These are phyloP conservation scores for Cryptosporidium felis DNA, from an alignment of 169 alveolate species.

Conservation along the genomic window DNA sequence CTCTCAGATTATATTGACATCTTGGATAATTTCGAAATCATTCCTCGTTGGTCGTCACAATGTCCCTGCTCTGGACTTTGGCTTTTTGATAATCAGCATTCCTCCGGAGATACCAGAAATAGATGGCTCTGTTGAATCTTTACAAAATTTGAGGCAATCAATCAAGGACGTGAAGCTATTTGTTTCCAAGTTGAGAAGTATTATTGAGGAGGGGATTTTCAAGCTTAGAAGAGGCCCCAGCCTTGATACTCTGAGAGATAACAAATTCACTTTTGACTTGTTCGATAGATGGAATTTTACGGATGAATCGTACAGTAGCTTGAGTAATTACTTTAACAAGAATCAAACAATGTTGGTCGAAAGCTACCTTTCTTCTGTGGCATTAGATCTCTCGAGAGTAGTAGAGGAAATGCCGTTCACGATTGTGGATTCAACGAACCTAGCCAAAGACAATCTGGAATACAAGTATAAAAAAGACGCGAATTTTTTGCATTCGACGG, in stretches of 20 bases:
- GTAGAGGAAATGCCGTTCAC: conserved; percentile 18
- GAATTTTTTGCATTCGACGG: not conserved
- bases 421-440: conserved; percentile 24
- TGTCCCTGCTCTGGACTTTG: conserved; percentile 46
- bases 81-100: conserved; percentile 24
- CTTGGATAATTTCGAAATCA: conserved; percentile 42
- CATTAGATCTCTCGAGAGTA: conserved; percentile 21
- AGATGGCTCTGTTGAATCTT: not conserved
- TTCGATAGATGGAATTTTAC: not conserved
- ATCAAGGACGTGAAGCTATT: conserved; percentile 1
- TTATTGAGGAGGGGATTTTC: not conserved
- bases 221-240: not conserved
- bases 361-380: not conserved
- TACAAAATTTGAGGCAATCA: not conserved
- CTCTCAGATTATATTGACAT: conserved; percentile 14
- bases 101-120: conserved; percentile 14
- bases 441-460: conserved; percentile 7
- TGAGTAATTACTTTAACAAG: conserved; percentile 30
- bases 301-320: not conserved
- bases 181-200: not conserved
- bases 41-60: conserved; percentile 3
- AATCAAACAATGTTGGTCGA: not conserved
- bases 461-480: not conserved
- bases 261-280: conserved; percentile 4
- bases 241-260: conserved; percentile 4